These are phyloP conservation scores for Geotrichum reessii DNA, from an alignment of 1,139 yeast genomes.

Conservation along the genomic window DNA sequence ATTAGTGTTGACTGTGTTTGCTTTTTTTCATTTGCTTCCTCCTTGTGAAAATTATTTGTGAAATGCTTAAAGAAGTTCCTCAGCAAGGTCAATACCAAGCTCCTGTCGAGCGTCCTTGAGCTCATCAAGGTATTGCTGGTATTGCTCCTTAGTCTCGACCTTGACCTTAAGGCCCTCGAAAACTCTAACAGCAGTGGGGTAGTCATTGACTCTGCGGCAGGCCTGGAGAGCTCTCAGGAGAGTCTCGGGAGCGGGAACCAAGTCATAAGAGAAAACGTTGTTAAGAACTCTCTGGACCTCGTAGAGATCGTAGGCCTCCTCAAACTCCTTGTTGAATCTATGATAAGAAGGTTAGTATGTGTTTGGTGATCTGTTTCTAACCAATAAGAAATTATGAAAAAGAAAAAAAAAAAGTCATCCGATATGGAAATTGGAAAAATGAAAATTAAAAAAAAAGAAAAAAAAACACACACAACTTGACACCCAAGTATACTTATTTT, in stretches of 20 bases:
- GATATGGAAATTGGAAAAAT: background rate
- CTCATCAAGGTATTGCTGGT: conserved; percentile 92
- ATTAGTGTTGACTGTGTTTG: background rate
- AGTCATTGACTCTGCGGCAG: conserved; percentile 97
- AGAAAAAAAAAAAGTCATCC: conserved; percentile 12
- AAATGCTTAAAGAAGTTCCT: conserved; percentile 56
- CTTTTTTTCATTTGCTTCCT: background rate
- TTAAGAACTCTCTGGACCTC: conserved; percentile 93
- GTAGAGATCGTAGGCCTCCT: conserved; percentile 94
- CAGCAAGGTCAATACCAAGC: conserved; percentile 88
- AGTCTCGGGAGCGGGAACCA: conserved; percentile 96
- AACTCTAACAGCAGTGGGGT: conserved; percentile 97
- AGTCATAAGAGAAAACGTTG: conserved; percentile 96
- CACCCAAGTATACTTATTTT: background rate
- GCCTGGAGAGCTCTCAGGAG: conserved; percentile 95
- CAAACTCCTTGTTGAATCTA: conserved; percentile 92
- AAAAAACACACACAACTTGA: background rate
- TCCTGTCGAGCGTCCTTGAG: conserved; percentile 87
- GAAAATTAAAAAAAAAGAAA: background rate
- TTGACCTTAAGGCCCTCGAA: conserved; percentile 92
- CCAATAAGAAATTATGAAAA: conserved; percentile 4
- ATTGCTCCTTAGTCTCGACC: conserved; percentile 90
- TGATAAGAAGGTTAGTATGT: background rate
- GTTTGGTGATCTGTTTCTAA: conserved; percentile 6
- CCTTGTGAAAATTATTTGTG: background rate